These are phyloP conservation scores for Solanum medicagineum DNA, from an alignment of 257 asterid genomes.

Conservation along the genomic window DNA sequence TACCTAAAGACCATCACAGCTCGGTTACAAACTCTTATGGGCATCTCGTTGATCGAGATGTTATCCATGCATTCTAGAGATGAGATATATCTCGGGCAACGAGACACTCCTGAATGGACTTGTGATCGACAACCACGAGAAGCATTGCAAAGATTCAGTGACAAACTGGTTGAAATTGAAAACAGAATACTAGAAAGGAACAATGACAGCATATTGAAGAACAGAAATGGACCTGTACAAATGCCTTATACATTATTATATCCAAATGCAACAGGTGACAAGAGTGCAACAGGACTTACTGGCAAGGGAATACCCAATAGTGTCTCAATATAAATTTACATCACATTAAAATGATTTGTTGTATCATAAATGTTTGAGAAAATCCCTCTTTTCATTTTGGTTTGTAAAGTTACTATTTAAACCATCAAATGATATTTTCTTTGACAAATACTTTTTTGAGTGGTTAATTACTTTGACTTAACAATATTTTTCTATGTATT, in stretches of 20 bases:
- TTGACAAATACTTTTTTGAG: no score
- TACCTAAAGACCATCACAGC: constrained; percentile 19
- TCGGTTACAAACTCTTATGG: constrained; percentile 15
- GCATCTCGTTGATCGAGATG: constrained; percentile 16
- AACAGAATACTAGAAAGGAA: constrained; percentile 7
- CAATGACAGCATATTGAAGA: constrained; percentile 3
- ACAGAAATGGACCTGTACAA: constrained; percentile 13
- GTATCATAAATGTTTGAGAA: no score
- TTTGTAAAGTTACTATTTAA: no score
- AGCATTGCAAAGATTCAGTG: constrained; percentile 6
- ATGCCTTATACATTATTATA: constrained; percentile 16
- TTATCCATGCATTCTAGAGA: constrained; percentile 16
- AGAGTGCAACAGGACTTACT: constrained; percentile 6
- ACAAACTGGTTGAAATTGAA: constrained; percentile 9
- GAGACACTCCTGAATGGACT: constrained; percentile 19
- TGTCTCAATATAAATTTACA: constrained; percentile 4
- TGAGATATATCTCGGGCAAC: constrained; percentile 22
- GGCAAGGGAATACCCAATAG: constrained; percentile 25
- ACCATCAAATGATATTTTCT: no score
- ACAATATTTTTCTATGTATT: no score
- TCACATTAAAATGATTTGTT: not conserved
- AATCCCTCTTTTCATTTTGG: no score
- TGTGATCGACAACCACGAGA: constrained; percentile 1
- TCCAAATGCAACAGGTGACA: constrained; percentile 6
- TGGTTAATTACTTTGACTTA: no score